Evolutionary conservation across 805 yeast species (phyloP).

Genomic region (Osmozyma mogii): DNA sequence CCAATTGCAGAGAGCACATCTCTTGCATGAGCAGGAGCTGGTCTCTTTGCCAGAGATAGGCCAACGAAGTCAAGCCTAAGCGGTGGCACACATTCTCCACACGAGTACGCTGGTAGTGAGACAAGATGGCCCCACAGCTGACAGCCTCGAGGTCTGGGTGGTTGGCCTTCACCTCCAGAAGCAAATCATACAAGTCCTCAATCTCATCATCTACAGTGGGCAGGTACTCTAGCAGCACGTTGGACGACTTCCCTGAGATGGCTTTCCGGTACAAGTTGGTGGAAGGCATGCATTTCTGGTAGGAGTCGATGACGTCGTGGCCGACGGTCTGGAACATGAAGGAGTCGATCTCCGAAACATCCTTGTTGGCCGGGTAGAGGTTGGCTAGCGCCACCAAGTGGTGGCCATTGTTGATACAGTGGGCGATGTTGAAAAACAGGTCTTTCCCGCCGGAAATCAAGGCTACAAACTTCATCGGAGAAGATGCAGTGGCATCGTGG

Average conservation of each 20-base stretch:
- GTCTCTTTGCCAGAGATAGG: slow-evolving; percentile 86
- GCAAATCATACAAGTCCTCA: slow-evolving; percentile 62
- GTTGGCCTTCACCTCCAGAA: slow-evolving; percentile 36
- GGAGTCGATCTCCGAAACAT: slow-evolving; percentile 66
- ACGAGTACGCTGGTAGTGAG: slow-evolving; percentile 90
- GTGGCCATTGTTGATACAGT: slow-evolving; percentile 82
- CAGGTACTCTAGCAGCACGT: slow-evolving; percentile 61
- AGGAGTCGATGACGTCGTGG: slow-evolving; percentile 61
- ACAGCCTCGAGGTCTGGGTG: slow-evolving; percentile 80
- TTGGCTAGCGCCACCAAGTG: slow-evolving; percentile 81
- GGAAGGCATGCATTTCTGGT: slow-evolving; percentile 63
- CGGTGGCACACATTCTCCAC: slow-evolving; percentile 87
- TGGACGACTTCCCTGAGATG: slow-evolving; percentile 56
- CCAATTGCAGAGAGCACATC: slow-evolving; percentile 59
- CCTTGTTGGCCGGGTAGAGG: slow-evolving; percentile 51
- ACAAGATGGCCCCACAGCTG: slow-evolving; percentile 91
- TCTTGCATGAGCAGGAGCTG: slow-evolving; percentile 76
- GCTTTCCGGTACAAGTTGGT: slow-evolving; percentile 71
- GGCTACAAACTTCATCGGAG: slow-evolving; percentile 95
- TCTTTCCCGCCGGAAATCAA: slow-evolving; percentile 95
- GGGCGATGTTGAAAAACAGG: slow-evolving; percentile 82
- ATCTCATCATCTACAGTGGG: slow-evolving; percentile 75
- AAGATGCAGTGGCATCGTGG: no score
- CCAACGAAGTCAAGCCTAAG: slow-evolving; percentile 57
- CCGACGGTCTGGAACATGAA: slow-evolving; percentile 99